These are phyloP conservation scores for Corymbia maculata DNA, from an alignment of 345 rosid genomes.

Conservation along the genomic window DNA sequence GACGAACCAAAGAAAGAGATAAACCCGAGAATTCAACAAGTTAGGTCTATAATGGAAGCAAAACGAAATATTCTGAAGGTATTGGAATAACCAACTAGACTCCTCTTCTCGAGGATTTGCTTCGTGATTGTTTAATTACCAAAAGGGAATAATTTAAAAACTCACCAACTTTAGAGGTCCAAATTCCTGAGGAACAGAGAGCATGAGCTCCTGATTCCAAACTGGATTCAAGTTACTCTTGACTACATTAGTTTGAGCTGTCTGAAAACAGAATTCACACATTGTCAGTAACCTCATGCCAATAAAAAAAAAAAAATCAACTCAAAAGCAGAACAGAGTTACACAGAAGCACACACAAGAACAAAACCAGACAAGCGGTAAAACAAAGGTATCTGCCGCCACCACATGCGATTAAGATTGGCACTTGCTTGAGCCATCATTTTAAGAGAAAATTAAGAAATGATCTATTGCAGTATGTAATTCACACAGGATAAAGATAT, in stretches of 20 bases:
- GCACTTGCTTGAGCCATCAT: background rate
- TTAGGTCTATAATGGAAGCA: background rate
- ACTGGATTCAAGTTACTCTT: slow-evolving; percentile 72
- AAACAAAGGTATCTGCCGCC: background rate
- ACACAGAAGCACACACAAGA: background rate
- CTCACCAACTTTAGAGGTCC: slow-evolving; percentile 62
- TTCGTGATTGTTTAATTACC: background rate
- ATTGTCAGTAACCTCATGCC: background rate
- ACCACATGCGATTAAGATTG: background rate
- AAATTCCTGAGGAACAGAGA: slow-evolving; percentile 57
- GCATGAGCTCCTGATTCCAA: slow-evolving; percentile 80
- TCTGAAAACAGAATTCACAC: slow-evolving; percentile 15
- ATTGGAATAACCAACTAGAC: background rate
- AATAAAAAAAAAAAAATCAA: background rate
- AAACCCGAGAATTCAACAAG: background rate
- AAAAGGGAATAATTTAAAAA: background rate
- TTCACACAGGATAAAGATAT: background rate
- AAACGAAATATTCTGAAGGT: background rate
- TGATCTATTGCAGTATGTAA: background rate
- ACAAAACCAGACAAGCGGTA: background rate
- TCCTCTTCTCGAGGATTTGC: background rate
- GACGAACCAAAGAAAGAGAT: background rate
- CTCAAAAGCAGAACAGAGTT: background rate
- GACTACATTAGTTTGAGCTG: slow-evolving; percentile 37
- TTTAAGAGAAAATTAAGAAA: background rate